Conservation (phyloP, 306 rosid genomes). For the Luffa aegyptiaca region DNA sequence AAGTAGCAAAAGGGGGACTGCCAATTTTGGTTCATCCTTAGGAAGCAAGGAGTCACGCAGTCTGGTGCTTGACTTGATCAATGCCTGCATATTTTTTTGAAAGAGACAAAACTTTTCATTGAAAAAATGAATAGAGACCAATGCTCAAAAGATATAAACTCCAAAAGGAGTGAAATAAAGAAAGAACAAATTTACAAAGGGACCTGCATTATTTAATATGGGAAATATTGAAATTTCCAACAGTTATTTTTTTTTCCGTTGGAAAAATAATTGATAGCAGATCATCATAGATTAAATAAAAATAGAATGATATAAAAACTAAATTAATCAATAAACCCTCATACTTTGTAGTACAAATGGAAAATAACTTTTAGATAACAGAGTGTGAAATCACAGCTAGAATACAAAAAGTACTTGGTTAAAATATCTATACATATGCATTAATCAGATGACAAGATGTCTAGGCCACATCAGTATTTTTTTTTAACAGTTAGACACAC, state of each 20-base stretch:
- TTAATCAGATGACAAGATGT: background rate
- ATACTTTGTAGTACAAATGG: background rate
- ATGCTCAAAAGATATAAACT: background rate
- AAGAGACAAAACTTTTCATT: background rate
- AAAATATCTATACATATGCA: background rate
- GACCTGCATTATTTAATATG: conserved; percentile 30
- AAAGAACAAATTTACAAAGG: background rate
- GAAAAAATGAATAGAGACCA: too few species aligned
- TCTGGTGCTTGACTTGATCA: conserved; percentile 87
- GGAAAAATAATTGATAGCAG: background rate
- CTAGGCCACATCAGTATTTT: background rate
- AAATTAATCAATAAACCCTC: background rate
- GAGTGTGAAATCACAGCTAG: background rate
- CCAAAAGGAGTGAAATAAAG: background rate
- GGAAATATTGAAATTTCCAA: background rate
- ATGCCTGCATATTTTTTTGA: conserved; percentile 37
- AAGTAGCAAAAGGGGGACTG: conserved; percentile 77
- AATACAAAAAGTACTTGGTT: background rate
- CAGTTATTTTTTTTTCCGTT: background rate
- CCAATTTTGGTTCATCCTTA: conserved; percentile 84
- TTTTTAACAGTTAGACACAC: background rate
- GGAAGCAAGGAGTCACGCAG: conserved; percentile 81
- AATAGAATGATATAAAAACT: background rate
- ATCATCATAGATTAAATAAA: background rate
- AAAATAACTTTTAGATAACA: background rate